Conservation (phyloP, 1,139 yeast species). For the Yamadazyma aaseri region DNA sequence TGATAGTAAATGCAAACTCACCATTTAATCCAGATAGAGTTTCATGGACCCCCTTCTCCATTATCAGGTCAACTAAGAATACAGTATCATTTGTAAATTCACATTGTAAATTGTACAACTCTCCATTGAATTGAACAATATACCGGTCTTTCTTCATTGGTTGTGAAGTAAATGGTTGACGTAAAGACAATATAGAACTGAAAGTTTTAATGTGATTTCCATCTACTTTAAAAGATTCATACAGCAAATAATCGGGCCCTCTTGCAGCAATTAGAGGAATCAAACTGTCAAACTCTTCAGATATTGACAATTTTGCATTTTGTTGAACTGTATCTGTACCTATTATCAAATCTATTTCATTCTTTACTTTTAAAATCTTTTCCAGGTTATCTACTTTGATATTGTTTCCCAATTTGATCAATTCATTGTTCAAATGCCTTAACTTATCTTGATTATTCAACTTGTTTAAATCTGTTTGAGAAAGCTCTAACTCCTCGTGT, state of each 20-base stretch:
- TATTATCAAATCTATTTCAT: slow-evolving; percentile 15
- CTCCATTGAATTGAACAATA: slow-evolving; percentile 81
- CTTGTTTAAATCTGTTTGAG: slow-evolving; percentile 24
- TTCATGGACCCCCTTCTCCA: slow-evolving; percentile 27
- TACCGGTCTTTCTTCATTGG: slow-evolving; percentile 43
- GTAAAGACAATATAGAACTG: slow-evolving; percentile 74
- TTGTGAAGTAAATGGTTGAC: slow-evolving; percentile 76
- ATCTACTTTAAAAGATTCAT: slow-evolving; percentile 14
- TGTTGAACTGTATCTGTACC: slow-evolving; percentile 15
- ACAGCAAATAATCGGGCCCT: slow-evolving; percentile 51
- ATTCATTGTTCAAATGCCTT: slow-evolving; percentile 21
- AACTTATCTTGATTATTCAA: slow-evolving; percentile 25
- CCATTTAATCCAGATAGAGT: slow-evolving; percentile 56
- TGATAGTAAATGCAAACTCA: slow-evolving; percentile 71
- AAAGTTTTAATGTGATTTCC: slow-evolving; percentile 30
- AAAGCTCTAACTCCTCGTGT: slow-evolving; percentile 18
- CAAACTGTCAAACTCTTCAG: slow-evolving; percentile 23
- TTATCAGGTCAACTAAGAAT: slow-evolving; percentile 14
- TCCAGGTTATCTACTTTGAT: slow-evolving; percentile 24
- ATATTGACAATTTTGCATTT: background rate
- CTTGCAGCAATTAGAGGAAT: slow-evolving; percentile 46
- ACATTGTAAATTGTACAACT: slow-evolving; percentile 65
- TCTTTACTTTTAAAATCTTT: slow-evolving; percentile 16
- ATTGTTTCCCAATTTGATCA: slow-evolving; percentile 28
- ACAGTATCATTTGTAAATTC: slow-evolving; percentile 34